A percentile compares a stretch with the other conserved stretches of the same genome.
Conservation (phyloP, 108 stramenopile species). For the Mediolabrus comicus region DNA sequence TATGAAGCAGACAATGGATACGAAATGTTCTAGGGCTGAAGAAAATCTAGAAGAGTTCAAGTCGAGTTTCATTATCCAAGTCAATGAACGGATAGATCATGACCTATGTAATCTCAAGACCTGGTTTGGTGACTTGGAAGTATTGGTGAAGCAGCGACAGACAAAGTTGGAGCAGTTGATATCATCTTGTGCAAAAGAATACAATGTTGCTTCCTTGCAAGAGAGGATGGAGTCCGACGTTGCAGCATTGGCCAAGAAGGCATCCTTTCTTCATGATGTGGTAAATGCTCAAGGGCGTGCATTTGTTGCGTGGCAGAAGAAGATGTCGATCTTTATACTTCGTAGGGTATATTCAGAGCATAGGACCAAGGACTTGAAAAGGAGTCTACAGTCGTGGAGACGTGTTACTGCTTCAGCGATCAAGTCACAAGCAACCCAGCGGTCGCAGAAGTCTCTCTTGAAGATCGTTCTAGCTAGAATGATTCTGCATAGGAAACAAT, state of each 20-base stretch:
- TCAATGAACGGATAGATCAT: constrained; percentile 21
- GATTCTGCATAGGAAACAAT: constrained; percentile 32
- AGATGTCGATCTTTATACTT: constrained; percentile 29
- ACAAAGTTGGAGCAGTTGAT: constrained; percentile 32
- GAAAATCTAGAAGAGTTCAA: constrained; percentile 15
- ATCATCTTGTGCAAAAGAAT: constrained; percentile 34
- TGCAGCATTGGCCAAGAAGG: constrained; percentile 18
- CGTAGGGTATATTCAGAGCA: constrained; percentile 10
- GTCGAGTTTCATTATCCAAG: constrained; percentile 17
- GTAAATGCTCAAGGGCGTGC: constrained; percentile 34
- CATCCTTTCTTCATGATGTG: constrained; percentile 32
- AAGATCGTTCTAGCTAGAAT: constrained; percentile 32
- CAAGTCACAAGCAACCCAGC: constrained; percentile 19
- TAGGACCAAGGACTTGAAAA: constrained; percentile 9
- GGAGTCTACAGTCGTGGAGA: constrained; percentile 30
- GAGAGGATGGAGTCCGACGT: constrained; percentile 39
- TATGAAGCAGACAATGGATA: constrained; percentile 13
- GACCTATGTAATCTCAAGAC: constrained; percentile 29
- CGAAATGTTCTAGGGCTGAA: constrained; percentile 14
- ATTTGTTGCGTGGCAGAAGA: constrained; percentile 23
- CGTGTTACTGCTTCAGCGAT: constrained; percentile 7
- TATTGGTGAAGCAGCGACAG: constrained; percentile 41
- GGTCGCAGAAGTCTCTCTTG: constrained; percentile 27
- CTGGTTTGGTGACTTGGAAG: constrained; percentile 37
- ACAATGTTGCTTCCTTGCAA: constrained; percentile 26